Percentiles rank a stretch among this genome's conserved stretches.
Evolutionary conservation across 306 rosid species (phyloP).

Genomic region (Datisca glomerata): DNA sequence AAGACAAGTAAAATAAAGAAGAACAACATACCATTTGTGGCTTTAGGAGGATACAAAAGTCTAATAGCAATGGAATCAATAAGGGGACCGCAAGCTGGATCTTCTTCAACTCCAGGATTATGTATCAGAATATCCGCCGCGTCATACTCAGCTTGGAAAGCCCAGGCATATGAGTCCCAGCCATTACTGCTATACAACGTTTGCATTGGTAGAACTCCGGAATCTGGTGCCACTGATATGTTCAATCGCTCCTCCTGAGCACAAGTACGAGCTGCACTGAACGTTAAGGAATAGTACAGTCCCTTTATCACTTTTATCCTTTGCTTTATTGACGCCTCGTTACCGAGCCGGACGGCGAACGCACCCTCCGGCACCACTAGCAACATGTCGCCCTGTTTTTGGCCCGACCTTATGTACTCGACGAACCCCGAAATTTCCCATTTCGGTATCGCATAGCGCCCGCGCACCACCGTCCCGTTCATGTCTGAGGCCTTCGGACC

Average conservation of each 20-base stretch:
- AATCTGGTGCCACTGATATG: constrained; percentile 70
- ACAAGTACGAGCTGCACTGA: constrained; percentile 86
- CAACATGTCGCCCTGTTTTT: constrained; percentile 96
- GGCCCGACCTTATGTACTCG: constrained; percentile 88
- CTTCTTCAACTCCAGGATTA: constrained; percentile 91
- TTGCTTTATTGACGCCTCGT: constrained; percentile 82
- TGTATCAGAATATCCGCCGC: constrained; percentile 48
- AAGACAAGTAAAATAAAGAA: not conserved
- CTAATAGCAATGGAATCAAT: constrained; percentile 69
- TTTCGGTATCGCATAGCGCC: constrained; percentile 45
- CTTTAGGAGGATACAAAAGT: constrained; percentile 59
- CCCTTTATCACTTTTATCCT: constrained; percentile 50
- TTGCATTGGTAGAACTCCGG: constrained; percentile 75
- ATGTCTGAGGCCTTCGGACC: constrained; percentile 50
- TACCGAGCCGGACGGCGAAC: constrained; percentile 78
- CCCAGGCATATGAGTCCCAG: constrained; percentile 87
- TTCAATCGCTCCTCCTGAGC: constrained; percentile 83
- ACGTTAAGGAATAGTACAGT: constrained; percentile 61
- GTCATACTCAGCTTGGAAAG: constrained; percentile 40
- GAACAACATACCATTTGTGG: constrained; percentile 43
- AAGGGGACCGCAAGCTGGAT: constrained; percentile 93
- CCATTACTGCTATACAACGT: constrained; percentile 84
- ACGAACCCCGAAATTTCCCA: constrained; percentile 84
- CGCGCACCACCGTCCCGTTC: constrained; percentile 61
- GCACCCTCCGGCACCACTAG: constrained; percentile 94